These are phyloP conservation scores for Leishmania aethiopica DNA, from an alignment of 208 protist species.

Conservation along the genomic window DNA sequence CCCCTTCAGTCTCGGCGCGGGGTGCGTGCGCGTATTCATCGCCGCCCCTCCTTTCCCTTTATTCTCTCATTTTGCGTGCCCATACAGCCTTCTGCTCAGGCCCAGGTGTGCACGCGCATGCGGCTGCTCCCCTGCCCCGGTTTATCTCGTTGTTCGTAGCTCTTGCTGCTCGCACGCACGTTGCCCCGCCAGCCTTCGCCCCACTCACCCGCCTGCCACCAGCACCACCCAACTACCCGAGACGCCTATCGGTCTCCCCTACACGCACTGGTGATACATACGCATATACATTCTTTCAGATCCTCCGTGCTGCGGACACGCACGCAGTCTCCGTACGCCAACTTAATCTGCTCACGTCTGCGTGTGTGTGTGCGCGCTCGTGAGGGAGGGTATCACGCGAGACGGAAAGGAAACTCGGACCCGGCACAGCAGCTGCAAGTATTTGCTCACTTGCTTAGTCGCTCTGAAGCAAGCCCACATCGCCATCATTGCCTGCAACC, in stretches of 20 bases:
- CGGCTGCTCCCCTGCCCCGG: neutral
- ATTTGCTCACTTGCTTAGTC: neutral
- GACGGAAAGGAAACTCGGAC: neutral
- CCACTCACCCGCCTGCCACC: neutral
- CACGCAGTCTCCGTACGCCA: neutral
- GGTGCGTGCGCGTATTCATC: neutral
- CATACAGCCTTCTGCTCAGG: neutral
- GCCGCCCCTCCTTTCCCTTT: neutral
- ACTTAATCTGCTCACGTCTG: too few relatives aligned
- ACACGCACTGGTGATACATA: neutral
- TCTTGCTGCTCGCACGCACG: neutral
- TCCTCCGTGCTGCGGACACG: neutral
- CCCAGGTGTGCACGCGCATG: neutral
- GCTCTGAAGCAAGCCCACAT: neutral
- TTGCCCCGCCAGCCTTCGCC: neutral
- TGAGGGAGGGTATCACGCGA: neutral
- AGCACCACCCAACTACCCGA: too few relatives aligned
- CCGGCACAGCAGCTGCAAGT: neutral
- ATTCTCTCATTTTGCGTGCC: neutral
- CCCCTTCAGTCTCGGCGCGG: neutral
- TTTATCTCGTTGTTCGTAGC: neutral
- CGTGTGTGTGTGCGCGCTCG: conserved; percentile 6
- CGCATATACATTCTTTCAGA: too few relatives aligned
- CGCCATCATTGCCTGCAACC: neutral
- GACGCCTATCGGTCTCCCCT: too few relatives aligned